Evolutionary conservation across 352 stramenopile genomes (phyloP), one percentile per base, ranked within the genome.

Genomic region (Elongisporangium senticosum): DNA sequence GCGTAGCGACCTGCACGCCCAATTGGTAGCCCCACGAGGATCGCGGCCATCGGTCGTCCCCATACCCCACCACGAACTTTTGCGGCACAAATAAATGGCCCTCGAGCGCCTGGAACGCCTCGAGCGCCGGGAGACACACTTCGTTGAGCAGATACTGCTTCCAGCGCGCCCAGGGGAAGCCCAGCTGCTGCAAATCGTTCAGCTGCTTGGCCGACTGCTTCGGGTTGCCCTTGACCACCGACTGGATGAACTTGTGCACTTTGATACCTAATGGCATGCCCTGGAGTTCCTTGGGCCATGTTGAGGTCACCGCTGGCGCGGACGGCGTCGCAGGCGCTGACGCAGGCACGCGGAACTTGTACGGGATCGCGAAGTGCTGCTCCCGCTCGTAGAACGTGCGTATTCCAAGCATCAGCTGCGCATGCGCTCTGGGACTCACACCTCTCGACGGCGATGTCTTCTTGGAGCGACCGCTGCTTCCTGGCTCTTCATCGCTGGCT

Each of bases 1-100:
- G 48, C 64, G 96, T 88, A 56, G 93, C 87, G 7, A 98, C 92
- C 17, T 89, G 79, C 28, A 90, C 69, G 8, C 95, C 95, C 8
- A 98, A 68, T 39, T 82, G 75, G 51, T 96, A 80, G 4, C 90
- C 89, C 69, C 83, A 89, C 23, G 86, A 88, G 22, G 86, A 64
- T 54, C 88, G 66, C 15, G 92, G 87, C 89, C 90, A 98, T 7
- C 69, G 60, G 0, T 64, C 22, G 19, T 81, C 77, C 49, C 77
- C 68, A 7, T 75, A 56, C 2, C 90, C 90, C 1, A 98, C 85
- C 14, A 92, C 77, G 64, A 97, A 98, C 55, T 93, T 90, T 65
- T 97, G 89, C 39, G 91, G 92, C n/a, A 98, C 89, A 56, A 96
- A 87, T 21, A 98, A 65, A 62, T 97, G 75, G 19, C 88, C 89